A percentile compares a stretch with the other conserved stretches of the same genome.
Conservation (phyloP, 2,329 filamentous ascomycete genomes). For the Claviceps paspali region DNA sequence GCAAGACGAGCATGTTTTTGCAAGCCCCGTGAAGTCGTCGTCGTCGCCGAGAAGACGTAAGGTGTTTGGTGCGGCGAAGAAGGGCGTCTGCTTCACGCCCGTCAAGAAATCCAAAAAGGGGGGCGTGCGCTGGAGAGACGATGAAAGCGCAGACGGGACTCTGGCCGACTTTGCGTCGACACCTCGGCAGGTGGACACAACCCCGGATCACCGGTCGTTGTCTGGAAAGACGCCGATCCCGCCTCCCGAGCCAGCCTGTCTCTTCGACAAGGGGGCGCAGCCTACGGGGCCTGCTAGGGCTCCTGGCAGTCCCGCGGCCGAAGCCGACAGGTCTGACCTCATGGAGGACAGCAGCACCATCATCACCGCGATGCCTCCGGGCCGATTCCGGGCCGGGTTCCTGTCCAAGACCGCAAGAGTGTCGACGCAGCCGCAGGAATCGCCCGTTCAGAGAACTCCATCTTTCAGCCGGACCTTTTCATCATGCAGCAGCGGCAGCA, state of each 20-base stretch:
- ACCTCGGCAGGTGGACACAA: conserved; percentile 49
- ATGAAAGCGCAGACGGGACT: conserved; percentile 66
- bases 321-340: conserved; percentile 22
- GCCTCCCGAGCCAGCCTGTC: conserved; percentile 11
- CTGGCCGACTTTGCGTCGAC: conserved; percentile 87
- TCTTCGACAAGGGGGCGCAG: conserved; percentile 8
- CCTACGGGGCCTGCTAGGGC: conserved; percentile 27
- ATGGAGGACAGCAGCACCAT: conserved; percentile 22
- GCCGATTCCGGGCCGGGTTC: conserved; percentile 80
- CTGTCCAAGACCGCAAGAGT: conserved; percentile 41
- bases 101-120: conserved; percentile 64
- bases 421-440: conserved; percentile 34
- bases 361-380: conserved; percentile 25
- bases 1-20: conserved; percentile 15
- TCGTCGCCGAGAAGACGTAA: conserved; percentile 83
- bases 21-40: conserved; percentile 53
- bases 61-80: conserved; percentile 39
- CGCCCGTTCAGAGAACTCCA: conserved; percentile 42
- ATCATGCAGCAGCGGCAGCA: too few species aligned
- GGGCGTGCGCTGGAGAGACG: conserved; percentile 83
- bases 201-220: conserved; percentile 27
- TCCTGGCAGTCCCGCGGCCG: conserved; percentile 35
- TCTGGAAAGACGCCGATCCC: conserved; percentile 18
- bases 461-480: conserved; percentile 41
- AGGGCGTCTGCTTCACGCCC: conserved; percentile 68